Evolutionary conservation across 768 basidiomycete genomes (phyloP), one percentile per base, ranked within the genome.

Genomic region (Pleurotus salmoneostramineus): DNA sequence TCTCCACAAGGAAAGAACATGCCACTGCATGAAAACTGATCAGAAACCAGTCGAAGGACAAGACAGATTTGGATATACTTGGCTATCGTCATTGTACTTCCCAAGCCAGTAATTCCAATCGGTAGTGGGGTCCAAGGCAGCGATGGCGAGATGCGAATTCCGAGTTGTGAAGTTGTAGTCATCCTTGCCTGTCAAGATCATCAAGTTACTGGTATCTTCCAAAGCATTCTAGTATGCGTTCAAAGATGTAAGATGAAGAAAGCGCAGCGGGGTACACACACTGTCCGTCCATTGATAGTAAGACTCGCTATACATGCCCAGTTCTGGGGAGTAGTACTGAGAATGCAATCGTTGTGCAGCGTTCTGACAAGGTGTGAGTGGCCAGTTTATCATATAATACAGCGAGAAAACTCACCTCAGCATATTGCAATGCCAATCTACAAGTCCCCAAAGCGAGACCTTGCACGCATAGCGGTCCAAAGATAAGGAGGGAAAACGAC

Each of bases 191-290:
- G 77, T 77, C 10, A 76, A 76, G 6, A 84, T 73, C 83, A 84
- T 84, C 55, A 84, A 68, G 66, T 82, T 83, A 60, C 83, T 79
- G n/a, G 83, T 64, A 61, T 83, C 82, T 62, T 84, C 83, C 34
- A 83, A 61, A 4, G 82, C 73, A 60, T 84, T 84, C 83, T 84
- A 48, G 34, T 15, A n/a, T 2, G 37, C 37, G n/a, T 40, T 10
- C 11, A 27, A 33, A 17, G 12, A 17, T 11, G 15, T 17, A 11
- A 45, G 6, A 1, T 2, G 6, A 45, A 11, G n/a, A 11, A 15
- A 10, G n/a, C 14, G 15, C 10, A 45, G 17, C 17, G 44, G 36
- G 2, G 12, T 5, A 2, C 52, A 40, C 58, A 83, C 82, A 5
- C 80, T 77, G 61, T 83, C 80, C 1, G 82, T 83, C 83, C 82